Base-by-base conservation (phyloP, 2,329 filamentous ascomycete genomes). In the Aspergillus quadrilineatus region DNA sequence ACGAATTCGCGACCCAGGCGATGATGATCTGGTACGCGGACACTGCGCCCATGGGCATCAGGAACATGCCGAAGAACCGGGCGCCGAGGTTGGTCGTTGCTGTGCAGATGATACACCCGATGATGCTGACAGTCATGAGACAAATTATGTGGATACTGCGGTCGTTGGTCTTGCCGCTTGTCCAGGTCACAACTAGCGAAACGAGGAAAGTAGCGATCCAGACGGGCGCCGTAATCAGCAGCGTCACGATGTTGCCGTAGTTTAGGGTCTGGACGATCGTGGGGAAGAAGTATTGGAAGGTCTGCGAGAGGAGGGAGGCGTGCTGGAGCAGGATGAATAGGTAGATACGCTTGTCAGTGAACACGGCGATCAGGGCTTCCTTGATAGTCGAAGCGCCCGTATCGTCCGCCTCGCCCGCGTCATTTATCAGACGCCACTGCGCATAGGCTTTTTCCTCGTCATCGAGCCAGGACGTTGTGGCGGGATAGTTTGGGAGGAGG, bases 221-320 rank as follows among this genome's bases (percentile, higher is more conserved):
- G 0, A 82, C 81, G 0, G 79, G 78, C 0, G 77, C 77, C 1
- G 74, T 75, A 22, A 80, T 73, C 1, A 80, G 65, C 10, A 81
- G 60, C 0, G 79, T 79, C 34, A 79, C 67, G 28, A 78, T 76
- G 41, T 75, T 69, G 57, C 59, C 75, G 66, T 84, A 88, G 0
- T 83, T 82, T 0, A 88, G 77, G 0, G 83, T 86, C 43, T 83
- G 77, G 1, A 87, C 82, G 41, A 88, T 85, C 0, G 79, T 83
- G 0, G 85, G 85, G 70, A 88, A 87, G 73, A 87, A 87, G 65
- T 86, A 86, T 45, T 85, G 82, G 63, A 87, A 86, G 1, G 80
- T 82, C 63, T 84, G 81, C 0, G 77, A 73, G 47, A 78, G 69
- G 51, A 80, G 78, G 2, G 75, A 75, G 62, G 76, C 71, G 62